Evolutionary conservation across 805 yeast species (phyloP).

Genomic region (Cyberlindnera subsufficiens): DNA sequence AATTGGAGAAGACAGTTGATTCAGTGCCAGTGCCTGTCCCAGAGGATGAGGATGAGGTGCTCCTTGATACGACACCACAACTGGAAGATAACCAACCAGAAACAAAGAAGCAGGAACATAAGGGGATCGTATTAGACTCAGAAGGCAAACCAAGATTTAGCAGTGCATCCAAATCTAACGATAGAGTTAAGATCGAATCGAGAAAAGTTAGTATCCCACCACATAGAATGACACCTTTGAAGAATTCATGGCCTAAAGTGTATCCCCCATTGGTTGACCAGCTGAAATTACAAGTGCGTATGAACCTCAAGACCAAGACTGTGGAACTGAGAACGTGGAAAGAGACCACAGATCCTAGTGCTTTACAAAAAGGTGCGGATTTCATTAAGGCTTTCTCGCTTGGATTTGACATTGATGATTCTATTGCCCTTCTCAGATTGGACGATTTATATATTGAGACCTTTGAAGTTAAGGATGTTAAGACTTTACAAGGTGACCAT

Average conservation of each 20-base stretch:
- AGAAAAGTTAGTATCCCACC: conserved; percentile 95
- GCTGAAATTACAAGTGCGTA: conserved; percentile 89
- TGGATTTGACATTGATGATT: conserved; percentile 96
- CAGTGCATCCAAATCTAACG: conserved; percentile 55
- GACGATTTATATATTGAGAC: conserved; percentile 97
- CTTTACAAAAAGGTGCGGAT: conserved; percentile 97
- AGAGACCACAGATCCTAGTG: conserved; percentile 84
- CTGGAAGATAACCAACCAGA: conserved; percentile 10
- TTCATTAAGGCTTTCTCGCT: conserved; percentile 91
- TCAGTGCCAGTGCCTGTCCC: conserved; percentile 5
- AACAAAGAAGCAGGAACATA: conserved; percentile 19
- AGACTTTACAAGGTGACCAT: conserved; percentile 93
- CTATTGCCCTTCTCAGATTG: conserved; percentile 87
- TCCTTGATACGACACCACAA: conserved; percentile 30
- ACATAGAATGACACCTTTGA: conserved; percentile 92
- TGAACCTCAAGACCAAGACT: conserved; percentile 83
- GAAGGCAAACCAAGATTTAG: conserved; percentile 84
- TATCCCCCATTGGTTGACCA: conserved; percentile 96
- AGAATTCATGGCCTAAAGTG: conserved; percentile 85
- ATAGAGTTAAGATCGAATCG: conserved; percentile 72
- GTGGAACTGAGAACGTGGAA: conserved; percentile 83
- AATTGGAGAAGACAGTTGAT: conserved; percentile 12
- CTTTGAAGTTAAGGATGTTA: conserved; percentile 94
- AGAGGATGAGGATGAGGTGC: conserved; percentile 31
- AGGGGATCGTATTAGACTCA: conserved; percentile 51